phyloP scores from a whole-genome alignment of 2,329 filamentous ascomycete species.

The Apiospora hydei region DNA sequence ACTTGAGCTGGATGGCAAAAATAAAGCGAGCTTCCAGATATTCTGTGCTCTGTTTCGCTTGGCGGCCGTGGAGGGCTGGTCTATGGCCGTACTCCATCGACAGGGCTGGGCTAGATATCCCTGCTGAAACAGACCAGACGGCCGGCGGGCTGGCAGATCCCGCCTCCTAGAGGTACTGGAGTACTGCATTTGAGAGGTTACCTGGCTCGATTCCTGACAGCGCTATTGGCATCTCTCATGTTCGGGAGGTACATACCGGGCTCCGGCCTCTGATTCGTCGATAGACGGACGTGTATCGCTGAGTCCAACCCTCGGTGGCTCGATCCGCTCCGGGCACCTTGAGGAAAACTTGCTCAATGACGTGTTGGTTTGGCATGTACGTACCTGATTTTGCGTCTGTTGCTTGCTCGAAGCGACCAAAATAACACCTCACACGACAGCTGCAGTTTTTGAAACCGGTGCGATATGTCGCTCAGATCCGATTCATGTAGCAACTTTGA shows the following conservation, averaged over 20 bases:
- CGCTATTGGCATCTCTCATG: no score
- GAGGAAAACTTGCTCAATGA: not conserved
- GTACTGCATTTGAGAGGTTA: no score
- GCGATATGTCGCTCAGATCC: not conserved
- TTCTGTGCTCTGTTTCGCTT: not conserved
- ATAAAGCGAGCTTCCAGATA: no score
- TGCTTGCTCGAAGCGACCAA: not conserved
- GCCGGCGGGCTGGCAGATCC: not conserved
- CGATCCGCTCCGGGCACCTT: not conserved
- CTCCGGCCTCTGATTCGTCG: not conserved
- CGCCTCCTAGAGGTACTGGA: not conserved
- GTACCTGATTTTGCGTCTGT: not conserved
- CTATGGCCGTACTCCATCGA: not conserved
- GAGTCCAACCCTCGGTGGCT: conserved; percentile 3
- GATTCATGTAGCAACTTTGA: conserved; percentile 10
- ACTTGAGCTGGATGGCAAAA: not conserved
- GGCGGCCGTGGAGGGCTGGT: not conserved
- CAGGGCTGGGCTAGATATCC: not conserved
- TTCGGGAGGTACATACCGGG: not conserved
- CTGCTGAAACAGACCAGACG: not conserved
- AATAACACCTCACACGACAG: not conserved
- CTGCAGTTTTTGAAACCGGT: not conserved
- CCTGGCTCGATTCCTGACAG: no score
- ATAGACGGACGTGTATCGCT: not conserved
- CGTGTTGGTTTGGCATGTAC: not conserved